Evolutionary conservation across 805 yeast genomes (phyloP), one percentile per base, ranked within the genome.

Genomic region (Teunomyces kruisii): DNA sequence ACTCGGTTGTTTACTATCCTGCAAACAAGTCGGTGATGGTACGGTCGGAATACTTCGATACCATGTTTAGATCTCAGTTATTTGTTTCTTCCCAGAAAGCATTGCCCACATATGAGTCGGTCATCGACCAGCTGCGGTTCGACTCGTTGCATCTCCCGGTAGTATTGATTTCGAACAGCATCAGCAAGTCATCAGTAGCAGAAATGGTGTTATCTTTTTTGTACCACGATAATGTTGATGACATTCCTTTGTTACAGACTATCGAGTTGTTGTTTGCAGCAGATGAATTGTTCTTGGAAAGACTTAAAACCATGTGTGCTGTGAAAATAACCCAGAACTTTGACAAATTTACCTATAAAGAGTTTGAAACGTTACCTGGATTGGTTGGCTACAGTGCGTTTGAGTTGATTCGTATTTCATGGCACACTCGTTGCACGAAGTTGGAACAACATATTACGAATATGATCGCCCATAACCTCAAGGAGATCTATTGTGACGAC

Each of bases 371-470:
- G 1, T 51, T 65, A 32, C 54, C 55, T 6, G 51, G 58, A 1
- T 38, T 50, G 3, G 32, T 59, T 1, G 68, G 68, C 7, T 67
- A 70, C 44, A 65, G 78, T 15, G 65, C 81, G 0, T 84, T 70
- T 56, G 86, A 83, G 22, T 65, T 85, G 12, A 61, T 87, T 17
- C 64, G 81, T 43, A 76, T 84, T 1, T 81, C 85, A 0, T 87
- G 95, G 94, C 76, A 74, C 13, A 77, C 86, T 0, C 66, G 84
- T 30, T 67, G 84, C 39, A 85, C 81, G 45, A 70, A 87, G 40
- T 59, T 87, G 19, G 94, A 86, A 54, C 79, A 78, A 24, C 79
- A 70, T 53, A 80, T 78, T 6, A 87, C 91, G 0, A 70, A 76
- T 48, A 52, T 73, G 27, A 71, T 86, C 29, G 86, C 92, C 0